Conservation (phyloP, 768 basidiomycete species). For the Agaricus blazei region DNA sequence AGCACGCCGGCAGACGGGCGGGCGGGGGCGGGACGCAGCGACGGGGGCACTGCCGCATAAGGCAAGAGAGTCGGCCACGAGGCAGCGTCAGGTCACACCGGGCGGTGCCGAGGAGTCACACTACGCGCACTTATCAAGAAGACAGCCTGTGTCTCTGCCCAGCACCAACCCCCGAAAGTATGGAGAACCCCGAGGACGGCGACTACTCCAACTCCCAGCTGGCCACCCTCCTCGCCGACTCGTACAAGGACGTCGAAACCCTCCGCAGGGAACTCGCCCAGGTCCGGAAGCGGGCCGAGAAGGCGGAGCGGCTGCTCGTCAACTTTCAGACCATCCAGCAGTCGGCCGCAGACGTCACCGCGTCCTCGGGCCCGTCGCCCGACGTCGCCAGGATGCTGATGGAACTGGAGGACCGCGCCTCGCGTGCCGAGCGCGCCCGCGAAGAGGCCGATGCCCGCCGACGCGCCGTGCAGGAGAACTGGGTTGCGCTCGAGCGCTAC, state of each 20-base stretch:
- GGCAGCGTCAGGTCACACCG: not conserved
- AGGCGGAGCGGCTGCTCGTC: slow-evolving; percentile 38
- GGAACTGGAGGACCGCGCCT: slow-evolving; percentile 45
- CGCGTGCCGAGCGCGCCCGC: slow-evolving; percentile 44
- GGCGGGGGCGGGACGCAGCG: not conserved
- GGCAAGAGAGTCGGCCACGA: slow-evolving; percentile 4
- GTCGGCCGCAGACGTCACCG: slow-evolving; percentile 14
- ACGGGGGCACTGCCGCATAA: not conserved
- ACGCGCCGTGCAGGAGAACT: slow-evolving; percentile 39
- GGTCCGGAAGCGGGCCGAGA: slow-evolving; percentile 42
- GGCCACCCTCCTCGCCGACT: slow-evolving; percentile 49
- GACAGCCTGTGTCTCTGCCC: not conserved
- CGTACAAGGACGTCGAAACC: slow-evolving; percentile 47
- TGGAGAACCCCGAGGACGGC: slow-evolving; percentile 1
- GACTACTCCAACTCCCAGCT: slow-evolving; percentile 38
- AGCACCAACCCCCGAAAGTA: not conserved
- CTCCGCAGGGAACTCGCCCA: slow-evolving; percentile 45
- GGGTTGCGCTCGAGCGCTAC: slow-evolving; percentile 46
- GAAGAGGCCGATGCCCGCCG: slow-evolving; percentile 52
- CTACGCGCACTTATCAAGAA: slow-evolving; percentile 7
- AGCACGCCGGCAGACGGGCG: not conserved
- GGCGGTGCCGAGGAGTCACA: slow-evolving; percentile 9
- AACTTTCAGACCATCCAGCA: slow-evolving; percentile 4
- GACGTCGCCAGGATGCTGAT: slow-evolving; percentile 26
- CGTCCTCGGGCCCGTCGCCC: slow-evolving; percentile 9